These are phyloP conservation scores for Paracoccidioides lutzii DNA, from an alignment of 2,329 filamentous ascomycete species.

Conservation along the genomic window DNA sequence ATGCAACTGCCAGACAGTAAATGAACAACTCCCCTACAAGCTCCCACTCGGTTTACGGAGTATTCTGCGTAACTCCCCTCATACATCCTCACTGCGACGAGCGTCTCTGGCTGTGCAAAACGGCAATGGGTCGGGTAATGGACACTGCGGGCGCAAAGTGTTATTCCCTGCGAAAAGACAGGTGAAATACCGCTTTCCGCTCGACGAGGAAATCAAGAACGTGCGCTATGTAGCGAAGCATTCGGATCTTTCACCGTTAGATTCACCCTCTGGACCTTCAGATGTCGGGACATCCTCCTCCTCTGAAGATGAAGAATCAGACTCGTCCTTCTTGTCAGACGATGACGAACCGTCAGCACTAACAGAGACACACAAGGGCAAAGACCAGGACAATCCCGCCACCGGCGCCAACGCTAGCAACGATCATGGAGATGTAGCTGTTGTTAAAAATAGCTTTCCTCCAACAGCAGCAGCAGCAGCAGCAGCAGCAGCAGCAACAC, in stretches of 20 bases:
- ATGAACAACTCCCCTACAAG: conserved; percentile 24
- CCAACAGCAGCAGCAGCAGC: conserved; percentile 8
- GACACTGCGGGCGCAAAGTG: conserved; percentile 25
- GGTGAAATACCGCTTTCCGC: conserved; percentile 42
- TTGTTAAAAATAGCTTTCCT: not conserved
- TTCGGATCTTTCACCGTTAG: conserved; percentile 36
- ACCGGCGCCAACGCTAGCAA: not conserved
- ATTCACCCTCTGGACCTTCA: conserved; percentile 11
- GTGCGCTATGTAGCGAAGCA: conserved; percentile 43
- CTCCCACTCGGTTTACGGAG: conserved; percentile 33
- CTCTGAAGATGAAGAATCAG: conserved; percentile 11
- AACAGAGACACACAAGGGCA: conserved; percentile 1
- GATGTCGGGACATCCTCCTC: conserved; percentile 14
- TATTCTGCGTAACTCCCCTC: conserved; percentile 37
- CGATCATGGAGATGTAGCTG: not conserved
- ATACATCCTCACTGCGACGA: conserved; percentile 18
- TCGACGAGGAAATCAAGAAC: conserved; percentile 48
- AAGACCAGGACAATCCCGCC: not conserved
- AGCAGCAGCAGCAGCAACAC: conserved; percentile 9
- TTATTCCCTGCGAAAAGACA: conserved; percentile 45
- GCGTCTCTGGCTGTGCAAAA: conserved; percentile 27
- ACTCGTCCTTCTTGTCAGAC: conserved; percentile 19
- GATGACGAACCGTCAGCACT: conserved; percentile 17
- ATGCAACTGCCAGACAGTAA: not conserved
- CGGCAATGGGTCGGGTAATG: conserved; percentile 21